Evolutionary conservation across 75 land plant genomes (phyloP), one percentile per base, ranked within the genome.

Genomic region (Pinus albicaulis): DNA sequence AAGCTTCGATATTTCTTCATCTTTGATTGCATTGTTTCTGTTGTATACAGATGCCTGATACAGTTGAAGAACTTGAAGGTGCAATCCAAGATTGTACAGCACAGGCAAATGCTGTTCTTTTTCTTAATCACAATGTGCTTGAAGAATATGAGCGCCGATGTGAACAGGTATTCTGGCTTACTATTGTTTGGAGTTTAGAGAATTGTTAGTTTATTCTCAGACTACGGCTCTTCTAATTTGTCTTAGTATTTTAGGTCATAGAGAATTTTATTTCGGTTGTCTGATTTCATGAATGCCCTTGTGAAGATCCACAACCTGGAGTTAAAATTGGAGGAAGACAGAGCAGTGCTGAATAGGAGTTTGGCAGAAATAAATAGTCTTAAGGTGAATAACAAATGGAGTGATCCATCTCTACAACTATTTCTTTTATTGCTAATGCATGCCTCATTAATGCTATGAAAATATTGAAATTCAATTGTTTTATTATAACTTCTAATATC

Each of bases 31-130:
- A 36, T 68, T 34, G 5, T 15, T 71, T 34, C 68, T 48, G 25
- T 59, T 60, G 36, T 56, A 58, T 64, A 59, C 76, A 97, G 99
- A 98, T 98, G 99, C 98, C 99, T 61, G 84, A 85, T 74, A 95
- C 98, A 15, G 72, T 98, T 76, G 98, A 91, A 71, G 98, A 93
- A 34, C 63, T 98, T 75, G 91, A 98, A 77, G 95, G 91, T 82
- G 98, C 99, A 55, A 98, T 98, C 71, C 82, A 90, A 71, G 98
- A 92, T 74, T 80, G 63, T 74, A 77, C 85, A 15, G 86, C 91
- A 55, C 85, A 95, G 78, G 99, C 98, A 36, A 92, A 91, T 77
- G 90, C 99, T 80, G 91, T 95, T 55, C 82, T 95, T 69, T 92
- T 85, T 71, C 80, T 90, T 16, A 98, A 98, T 73, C 84, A 84